A percentile compares a stretch with the other conserved stretches of the same genome.
phyloP scores from a whole-genome alignment of 805 yeast species.

The Allodekkera sacchari region DNA sequence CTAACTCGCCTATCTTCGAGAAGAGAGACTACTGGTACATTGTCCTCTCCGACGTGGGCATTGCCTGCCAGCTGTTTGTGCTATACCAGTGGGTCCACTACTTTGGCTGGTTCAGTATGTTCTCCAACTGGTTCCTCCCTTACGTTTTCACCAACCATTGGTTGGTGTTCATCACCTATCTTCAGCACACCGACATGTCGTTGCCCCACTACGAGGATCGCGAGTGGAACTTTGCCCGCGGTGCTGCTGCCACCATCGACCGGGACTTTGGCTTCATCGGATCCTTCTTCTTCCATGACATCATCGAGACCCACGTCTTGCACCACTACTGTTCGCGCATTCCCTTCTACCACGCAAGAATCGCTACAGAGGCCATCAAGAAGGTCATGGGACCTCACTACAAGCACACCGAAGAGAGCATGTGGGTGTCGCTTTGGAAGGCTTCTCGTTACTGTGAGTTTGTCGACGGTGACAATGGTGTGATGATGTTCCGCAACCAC shows the following conservation, averaged over 20 bases:
- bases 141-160: conserved; percentile 80
- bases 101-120: conserved; percentile 55
- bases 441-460: conserved; percentile 59
- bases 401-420: conserved; percentile 56
- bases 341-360: conserved; percentile 83
- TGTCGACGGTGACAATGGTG: conserved; percentile 66
- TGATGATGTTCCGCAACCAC: conserved; percentile 65
- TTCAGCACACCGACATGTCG: conserved; percentile 74
- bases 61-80: conserved; percentile 41
- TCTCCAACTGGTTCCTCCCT: conserved; percentile 69
- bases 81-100: conserved; percentile 52
- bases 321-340: conserved; percentile 80
- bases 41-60: conserved; percentile 66
- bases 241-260: conserved; percentile 86
- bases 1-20: conserved; percentile 67
- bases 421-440: conserved; percentile 63
- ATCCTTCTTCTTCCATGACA: conserved; percentile 72
- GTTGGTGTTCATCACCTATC: conserved; percentile 78
- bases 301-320: conserved; percentile 83
- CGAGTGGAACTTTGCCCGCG: conserved; percentile 82
- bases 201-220: conserved; percentile 72
- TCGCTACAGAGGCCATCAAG: conserved; percentile 69
- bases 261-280: conserved; percentile 79
- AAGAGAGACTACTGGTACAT: conserved; percentile 65
- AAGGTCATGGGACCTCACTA: conserved; percentile 83